These are phyloP conservation scores for Populus tomentosa DNA, from an alignment of 441 rosid species.

Conservation along the genomic window DNA sequence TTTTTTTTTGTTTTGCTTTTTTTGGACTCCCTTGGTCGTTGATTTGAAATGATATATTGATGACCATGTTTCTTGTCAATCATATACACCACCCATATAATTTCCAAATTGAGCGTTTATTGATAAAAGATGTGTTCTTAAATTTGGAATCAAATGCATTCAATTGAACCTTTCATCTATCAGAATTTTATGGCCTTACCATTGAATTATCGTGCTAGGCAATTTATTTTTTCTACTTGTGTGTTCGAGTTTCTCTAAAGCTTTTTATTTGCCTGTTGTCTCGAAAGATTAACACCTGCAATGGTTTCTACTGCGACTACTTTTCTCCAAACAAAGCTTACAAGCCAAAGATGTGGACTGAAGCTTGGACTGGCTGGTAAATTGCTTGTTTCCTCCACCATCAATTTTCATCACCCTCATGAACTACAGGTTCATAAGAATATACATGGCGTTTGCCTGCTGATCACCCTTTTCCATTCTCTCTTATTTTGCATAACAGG, in stretches of 20 bases:
- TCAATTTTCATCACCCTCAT: neutral
- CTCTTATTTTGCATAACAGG: conserved; percentile 37
- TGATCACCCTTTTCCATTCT: conserved; percentile 9
- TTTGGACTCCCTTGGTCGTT: conserved; percentile 7
- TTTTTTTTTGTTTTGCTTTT: conserved; percentile 10
- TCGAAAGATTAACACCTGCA: conserved; percentile 85
- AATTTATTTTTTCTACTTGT: conserved; percentile 5
- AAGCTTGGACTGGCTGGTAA: conserved; percentile 99
- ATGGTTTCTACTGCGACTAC: conserved; percentile 95
- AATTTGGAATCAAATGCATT: conserved; percentile 4
- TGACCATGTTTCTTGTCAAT: conserved; percentile 15
- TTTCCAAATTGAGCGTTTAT: neutral
- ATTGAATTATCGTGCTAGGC: neutral
- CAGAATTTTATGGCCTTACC: conserved; percentile 9
- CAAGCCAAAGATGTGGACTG: conserved; percentile 99
- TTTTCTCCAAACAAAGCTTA: conserved; percentile 89
- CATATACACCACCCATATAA: conserved; percentile 11
- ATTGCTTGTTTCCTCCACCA: conserved; percentile 10
- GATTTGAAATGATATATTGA: neutral
- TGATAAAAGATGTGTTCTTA: conserved; percentile 14
- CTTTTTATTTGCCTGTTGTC: neutral
- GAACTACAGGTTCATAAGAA: conserved; percentile 4
- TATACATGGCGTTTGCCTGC: neutral
- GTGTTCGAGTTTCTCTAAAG: conserved; percentile 9
- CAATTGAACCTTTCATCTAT: neutral